These are phyloP conservation scores for Penicillium sp. DNA, from an alignment of 2,329 filamentous ascomycete genomes.

Conservation along the genomic window DNA sequence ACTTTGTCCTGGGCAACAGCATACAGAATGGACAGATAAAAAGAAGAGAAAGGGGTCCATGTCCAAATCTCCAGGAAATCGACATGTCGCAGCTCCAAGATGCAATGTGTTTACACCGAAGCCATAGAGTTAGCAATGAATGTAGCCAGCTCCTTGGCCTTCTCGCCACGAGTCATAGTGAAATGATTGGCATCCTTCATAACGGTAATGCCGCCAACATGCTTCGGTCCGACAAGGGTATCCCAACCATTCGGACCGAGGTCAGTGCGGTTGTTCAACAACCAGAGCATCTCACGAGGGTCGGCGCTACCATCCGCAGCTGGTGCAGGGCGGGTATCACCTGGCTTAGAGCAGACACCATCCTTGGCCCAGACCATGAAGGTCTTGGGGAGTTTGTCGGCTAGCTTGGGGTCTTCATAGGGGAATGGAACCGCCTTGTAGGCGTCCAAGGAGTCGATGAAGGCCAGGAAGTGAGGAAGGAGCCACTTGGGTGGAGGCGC, in stretches of 20 bases:
- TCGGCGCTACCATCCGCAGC: constrained; percentile 43
- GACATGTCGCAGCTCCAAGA: not conserved
- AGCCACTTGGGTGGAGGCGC: constrained; percentile 50
- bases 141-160: constrained; percentile 31
- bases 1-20: not conserved
- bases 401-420: constrained; percentile 28
- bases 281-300: constrained; percentile 51
- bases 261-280: constrained; percentile 50
- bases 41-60: not conserved
- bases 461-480: constrained; percentile 53
- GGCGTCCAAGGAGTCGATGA: constrained; percentile 49
- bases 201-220: constrained; percentile 35
- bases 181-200: constrained; percentile 40
- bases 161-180: constrained; percentile 34
- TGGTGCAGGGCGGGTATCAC: constrained; percentile 42
- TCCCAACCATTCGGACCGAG: constrained; percentile 52
- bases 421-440: constrained; percentile 42
- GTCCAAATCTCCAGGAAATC: not conserved
- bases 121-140: constrained; percentile 32
- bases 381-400: constrained; percentile 43
- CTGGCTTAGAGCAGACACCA: constrained; percentile 47
- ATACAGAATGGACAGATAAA: not conserved
- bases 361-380: constrained; percentile 51
- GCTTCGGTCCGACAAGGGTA: constrained; percentile 42
- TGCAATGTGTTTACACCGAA: constrained; percentile 14